A percentile compares a stretch with the other conserved stretches of the same genome.
Conservation (phyloP, 345 rosid species). For the Geranium brycei region DNA sequence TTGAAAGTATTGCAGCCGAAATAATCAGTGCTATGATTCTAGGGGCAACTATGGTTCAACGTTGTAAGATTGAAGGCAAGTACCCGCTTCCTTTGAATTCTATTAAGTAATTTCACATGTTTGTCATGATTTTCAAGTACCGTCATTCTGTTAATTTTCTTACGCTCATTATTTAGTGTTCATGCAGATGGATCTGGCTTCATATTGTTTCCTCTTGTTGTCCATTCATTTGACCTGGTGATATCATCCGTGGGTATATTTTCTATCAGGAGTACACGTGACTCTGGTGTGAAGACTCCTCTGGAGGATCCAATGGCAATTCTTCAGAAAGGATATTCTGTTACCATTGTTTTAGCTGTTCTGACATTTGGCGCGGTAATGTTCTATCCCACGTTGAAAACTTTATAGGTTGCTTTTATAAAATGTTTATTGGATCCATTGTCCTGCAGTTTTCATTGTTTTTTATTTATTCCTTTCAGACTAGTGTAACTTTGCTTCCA, state of each 20-base stretch:
- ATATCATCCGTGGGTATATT: conserved; percentile 82
- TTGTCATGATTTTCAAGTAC: not conserved
- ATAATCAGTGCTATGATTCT: conserved; percentile 98
- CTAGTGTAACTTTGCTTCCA: too few species aligned
- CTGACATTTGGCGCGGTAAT: conserved; percentile 79
- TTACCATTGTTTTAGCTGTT: conserved; percentile 77
- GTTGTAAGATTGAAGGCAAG: conserved; percentile 87
- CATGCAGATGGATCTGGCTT: conserved; percentile 96
- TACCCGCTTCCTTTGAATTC: not conserved
- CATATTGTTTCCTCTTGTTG: conserved; percentile 92
- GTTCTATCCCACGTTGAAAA: conserved; percentile 4
- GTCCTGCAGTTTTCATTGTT: too few species aligned
- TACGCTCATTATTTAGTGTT: conserved; percentile 10
- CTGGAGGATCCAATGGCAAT: conserved; percentile 92
- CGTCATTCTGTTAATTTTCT: conserved; percentile 8
- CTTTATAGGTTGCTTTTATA: not conserved
- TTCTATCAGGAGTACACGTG: conserved; percentile 76
- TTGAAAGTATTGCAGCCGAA: conserved; percentile 99
- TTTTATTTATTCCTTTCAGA: too few species aligned
- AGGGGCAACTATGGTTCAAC: conserved; percentile 95
- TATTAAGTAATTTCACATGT: not conserved
- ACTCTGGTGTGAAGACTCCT: conserved; percentile 55
- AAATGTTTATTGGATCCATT: not conserved
- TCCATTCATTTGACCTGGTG: conserved; percentile 93
- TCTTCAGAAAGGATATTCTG: conserved; percentile 95